These are phyloP conservation scores for Pyrus pyrifolia DNA, from an alignment of 306 rosid genomes.

Conservation along the genomic window DNA sequence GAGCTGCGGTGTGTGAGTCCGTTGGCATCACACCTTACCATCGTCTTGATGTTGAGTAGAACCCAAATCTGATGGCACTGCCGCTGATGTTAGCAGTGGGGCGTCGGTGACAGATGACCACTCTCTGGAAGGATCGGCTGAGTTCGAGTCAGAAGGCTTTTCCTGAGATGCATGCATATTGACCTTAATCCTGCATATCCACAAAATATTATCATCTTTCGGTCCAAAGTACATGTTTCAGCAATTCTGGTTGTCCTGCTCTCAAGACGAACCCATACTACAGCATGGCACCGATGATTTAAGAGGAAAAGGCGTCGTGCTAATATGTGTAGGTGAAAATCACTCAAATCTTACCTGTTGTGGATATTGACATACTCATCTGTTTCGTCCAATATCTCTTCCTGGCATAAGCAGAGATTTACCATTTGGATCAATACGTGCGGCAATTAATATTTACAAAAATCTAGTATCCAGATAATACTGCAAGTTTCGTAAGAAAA, in stretches of 20 bases:
- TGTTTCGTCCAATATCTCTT: constrained; percentile 98
- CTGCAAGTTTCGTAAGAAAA: not conserved
- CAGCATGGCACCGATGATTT: not conserved
- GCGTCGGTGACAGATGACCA: constrained; percentile 5
- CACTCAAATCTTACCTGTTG: constrained; percentile 57
- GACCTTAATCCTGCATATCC: constrained; percentile 75
- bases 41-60: not conserved
- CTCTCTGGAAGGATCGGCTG: constrained; percentile 29
- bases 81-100: not conserved
- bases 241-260: not conserved
- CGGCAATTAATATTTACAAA: not conserved
- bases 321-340: not conserved
- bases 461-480: constrained; percentile 5
- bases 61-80: not conserved
- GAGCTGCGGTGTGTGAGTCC: constrained; percentile 26
- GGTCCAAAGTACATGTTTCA: not conserved
- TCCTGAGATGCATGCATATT: constrained; percentile 82
- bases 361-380: constrained; percentile 94
- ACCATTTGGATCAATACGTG: constrained; percentile 18
- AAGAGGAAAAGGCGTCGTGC: not conserved
- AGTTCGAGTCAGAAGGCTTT: constrained; percentile 24
- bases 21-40: constrained; percentile 12
- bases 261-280: not conserved
- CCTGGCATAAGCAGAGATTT: constrained; percentile 49
- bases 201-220: not conserved